Conservation (phyloP, 1,139 yeast genomes). For the Suhomyces wounanorum region DNA sequence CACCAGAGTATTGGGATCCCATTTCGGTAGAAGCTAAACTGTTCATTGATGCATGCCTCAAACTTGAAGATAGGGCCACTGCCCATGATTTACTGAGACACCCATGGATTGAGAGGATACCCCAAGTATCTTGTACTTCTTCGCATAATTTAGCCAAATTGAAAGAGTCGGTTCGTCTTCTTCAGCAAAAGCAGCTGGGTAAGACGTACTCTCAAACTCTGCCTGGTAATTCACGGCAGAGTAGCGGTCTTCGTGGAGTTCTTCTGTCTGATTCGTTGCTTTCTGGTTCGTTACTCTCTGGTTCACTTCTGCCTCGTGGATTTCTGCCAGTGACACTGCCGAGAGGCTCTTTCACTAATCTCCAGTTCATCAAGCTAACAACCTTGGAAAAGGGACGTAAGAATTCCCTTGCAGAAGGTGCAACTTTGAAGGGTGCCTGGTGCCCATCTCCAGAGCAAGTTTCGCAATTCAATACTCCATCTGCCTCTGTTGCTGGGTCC, state of each 20-base stretch:
- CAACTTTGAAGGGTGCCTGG: constrained; percentile 30
- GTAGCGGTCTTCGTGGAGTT: not conserved
- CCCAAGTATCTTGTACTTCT: not conserved
- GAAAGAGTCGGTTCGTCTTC: constrained; percentile 12
- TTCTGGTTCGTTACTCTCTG: not conserved
- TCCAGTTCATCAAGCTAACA: constrained; percentile 5
- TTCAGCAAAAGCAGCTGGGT: constrained; percentile 9
- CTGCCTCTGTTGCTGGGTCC: constrained; percentile 16
- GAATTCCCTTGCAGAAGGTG: constrained; percentile 20
- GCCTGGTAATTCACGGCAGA: constrained; percentile 5
- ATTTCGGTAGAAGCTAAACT: constrained; percentile 58
- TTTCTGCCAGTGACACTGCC: constrained; percentile 5
- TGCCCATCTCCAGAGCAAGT: constrained; percentile 35
- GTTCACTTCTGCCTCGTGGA: constrained; percentile 3
- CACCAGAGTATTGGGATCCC: constrained; percentile 59
- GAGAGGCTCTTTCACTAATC: constrained; percentile 4
- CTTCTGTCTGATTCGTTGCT: constrained; percentile 9
- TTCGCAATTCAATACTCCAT: constrained; percentile 32
- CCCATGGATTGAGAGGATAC: constrained; percentile 39
- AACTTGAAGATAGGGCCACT: constrained; percentile 44
- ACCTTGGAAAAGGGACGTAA: constrained; percentile 18
- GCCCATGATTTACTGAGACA: constrained; percentile 51
- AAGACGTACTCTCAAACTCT: constrained; percentile 1
- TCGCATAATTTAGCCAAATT: constrained; percentile 5
- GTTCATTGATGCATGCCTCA: constrained; percentile 59